Conservation (phyloP, 176 grass and related monocot genomes). For the Musa schizocarpa region DNA sequence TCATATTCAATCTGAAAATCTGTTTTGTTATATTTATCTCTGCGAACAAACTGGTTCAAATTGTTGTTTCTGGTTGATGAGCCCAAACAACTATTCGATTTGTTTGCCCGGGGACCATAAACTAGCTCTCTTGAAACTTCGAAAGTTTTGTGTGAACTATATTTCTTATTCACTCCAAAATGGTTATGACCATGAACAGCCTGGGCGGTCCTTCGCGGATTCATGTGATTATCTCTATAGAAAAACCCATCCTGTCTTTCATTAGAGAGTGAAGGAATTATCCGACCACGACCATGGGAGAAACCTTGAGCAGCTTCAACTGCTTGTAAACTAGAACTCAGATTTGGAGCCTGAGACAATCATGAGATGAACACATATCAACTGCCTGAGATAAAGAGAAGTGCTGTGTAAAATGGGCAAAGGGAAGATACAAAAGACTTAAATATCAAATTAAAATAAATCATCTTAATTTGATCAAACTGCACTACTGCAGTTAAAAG, state of each 20-base stretch:
- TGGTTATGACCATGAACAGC: slow-evolving; percentile 11
- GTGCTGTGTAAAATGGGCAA: too few species aligned
- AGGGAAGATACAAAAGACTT: too few species aligned
- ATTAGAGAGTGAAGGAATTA: not conserved
- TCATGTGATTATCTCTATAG: slow-evolving; percentile 2
- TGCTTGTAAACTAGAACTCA: not conserved
- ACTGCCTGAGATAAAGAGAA: not conserved
- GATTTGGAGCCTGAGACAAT: not conserved
- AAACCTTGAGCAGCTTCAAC: not conserved
- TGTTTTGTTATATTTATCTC: slow-evolving; percentile 12
- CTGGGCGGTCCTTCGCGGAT: slow-evolving; percentile 8
- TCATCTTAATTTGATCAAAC: not conserved
- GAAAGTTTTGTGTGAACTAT: slow-evolving; percentile 21
- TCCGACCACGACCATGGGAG: not conserved
- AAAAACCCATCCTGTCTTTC: not conserved
- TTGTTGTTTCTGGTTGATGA: slow-evolving; percentile 22
- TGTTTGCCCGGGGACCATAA: slow-evolving; percentile 34
- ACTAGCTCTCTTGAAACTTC: slow-evolving; percentile 30
- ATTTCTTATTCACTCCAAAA: slow-evolving; percentile 23
- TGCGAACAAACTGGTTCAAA: slow-evolving; percentile 23
- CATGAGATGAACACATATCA: not conserved
- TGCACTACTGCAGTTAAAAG: not conserved
- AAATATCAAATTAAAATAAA: not conserved
- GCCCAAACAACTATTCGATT: slow-evolving; percentile 21
- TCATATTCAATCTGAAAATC: slow-evolving; percentile 21